phyloP scores from a whole-genome alignment of 2,329 filamentous ascomycete genomes.

The Fusarium palustre region DNA sequence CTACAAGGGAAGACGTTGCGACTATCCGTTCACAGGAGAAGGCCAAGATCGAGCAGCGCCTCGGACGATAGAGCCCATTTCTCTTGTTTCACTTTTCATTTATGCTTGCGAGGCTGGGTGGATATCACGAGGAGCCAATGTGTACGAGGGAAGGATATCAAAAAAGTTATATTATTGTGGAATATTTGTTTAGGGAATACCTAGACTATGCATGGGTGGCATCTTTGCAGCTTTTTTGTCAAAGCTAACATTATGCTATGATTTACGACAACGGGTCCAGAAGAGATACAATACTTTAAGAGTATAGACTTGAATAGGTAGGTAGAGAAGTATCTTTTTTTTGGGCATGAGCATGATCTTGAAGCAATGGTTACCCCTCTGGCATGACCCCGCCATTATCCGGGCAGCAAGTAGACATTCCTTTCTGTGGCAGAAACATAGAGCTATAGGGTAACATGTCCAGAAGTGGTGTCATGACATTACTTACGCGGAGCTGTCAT shows the following conservation, averaged over 20 bases:
- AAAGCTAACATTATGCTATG: conserved; percentile 9
- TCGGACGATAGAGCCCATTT: conserved; percentile 56
- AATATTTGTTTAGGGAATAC: conserved; percentile 33
- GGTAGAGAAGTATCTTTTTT: neutral
- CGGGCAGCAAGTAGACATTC: neutral
- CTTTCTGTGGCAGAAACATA: neutral
- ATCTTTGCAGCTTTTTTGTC: conserved; percentile 20
- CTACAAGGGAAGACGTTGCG: conserved; percentile 79
- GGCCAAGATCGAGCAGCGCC: conserved; percentile 77
- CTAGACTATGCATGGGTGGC: conserved; percentile 31
- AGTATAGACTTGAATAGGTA: neutral
- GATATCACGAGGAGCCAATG: conserved; percentile 4
- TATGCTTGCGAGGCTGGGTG: neutral
- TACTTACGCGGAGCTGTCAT: conserved; percentile 7
- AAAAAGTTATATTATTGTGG: conserved; percentile 25
- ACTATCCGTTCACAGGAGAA: conserved; percentile 74
- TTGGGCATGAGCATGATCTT: neutral
- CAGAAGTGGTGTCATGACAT: conserved; percentile 13
- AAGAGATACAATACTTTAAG: neutral
- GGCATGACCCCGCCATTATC: conserved; percentile 41
- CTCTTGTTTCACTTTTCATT: neutral
- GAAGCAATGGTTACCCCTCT: conserved; percentile 36
- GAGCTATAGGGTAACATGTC: conserved; percentile 13
- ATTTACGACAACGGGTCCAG: conserved; percentile 8
- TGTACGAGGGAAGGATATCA: neutral